Evolutionary conservation across 169 alveolate genomes (phyloP), one percentile per base, ranked within the genome.

Genomic region (Plasmodium malariae): DNA sequence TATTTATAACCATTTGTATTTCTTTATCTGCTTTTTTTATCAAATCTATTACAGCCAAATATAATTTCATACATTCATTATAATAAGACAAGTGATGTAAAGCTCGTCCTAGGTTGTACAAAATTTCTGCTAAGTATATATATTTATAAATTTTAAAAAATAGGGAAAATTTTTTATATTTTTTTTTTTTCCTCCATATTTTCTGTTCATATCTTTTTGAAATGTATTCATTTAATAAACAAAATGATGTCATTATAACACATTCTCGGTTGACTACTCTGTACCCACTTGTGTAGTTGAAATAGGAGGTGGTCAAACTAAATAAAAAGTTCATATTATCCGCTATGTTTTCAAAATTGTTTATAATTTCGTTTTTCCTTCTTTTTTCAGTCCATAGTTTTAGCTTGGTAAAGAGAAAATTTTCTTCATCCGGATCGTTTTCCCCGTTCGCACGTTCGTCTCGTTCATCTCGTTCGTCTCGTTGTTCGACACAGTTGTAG

Each of bases 241-340:
- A 86, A 63, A 86, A 86, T 2, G 92, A 86, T 1, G 92, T 86
- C 87, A 86, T 69, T n/a, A 86, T 55, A 11, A 86, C 92, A 0
- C 68, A 71, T 62, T 71, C 87, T 9, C 92, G 40, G 36, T 86
- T 86, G 0, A 43, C 68, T 5, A 86, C 86, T 14, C 69, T 21
- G 36, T 57, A 70, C n/a, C 73, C 70, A 45, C 92, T 71, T 5
- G 74, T 30, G 48, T 86, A 86, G 24, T 59, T 71, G 28, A 86
- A 86, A 63, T 86, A 86, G 0, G 92, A 70, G 1, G 87, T 60
- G 43, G 57, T 86, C 34, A 86, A 74, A 67, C 87, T 71, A 40
- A 86, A 86, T 3, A 86, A 59, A 45, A 86, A 86, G 63, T 86
- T 86, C n/a, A 60, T 21, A 24, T 60, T 36, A 34, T 86, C 92